A percentile compares a stretch with the other conserved stretches of the same genome.
Conservation (phyloP, 768 basidiomycete genomes). For the Russula sp. region DNA sequence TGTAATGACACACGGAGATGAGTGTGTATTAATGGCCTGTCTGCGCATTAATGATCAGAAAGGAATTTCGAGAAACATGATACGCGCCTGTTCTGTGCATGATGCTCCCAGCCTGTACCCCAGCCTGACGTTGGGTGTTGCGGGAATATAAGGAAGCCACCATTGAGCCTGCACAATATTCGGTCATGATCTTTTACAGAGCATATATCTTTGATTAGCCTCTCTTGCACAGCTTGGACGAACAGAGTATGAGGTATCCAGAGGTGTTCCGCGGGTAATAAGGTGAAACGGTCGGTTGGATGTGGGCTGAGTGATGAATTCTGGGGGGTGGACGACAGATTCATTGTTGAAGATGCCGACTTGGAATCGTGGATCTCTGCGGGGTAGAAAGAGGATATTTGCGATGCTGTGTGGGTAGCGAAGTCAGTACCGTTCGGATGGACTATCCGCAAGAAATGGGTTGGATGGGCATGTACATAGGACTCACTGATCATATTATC, state of each 20-base stretch:
- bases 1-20: constrained; percentile 26
- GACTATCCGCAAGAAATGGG: neutral
- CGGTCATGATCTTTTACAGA: constrained; percentile 21
- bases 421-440: constrained; percentile 3
- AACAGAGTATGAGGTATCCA: constrained; percentile 40
- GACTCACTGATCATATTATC: constrained; percentile 48
- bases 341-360: constrained; percentile 29
- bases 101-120: constrained; percentile 58
- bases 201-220: constrained; percentile 46
- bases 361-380: constrained; percentile 49
- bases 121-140: constrained; percentile 44
- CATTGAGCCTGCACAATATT: constrained; percentile 45
- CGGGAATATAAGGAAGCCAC: constrained; percentile 56
- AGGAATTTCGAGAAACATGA: neutral
- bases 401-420: constrained; percentile 31
- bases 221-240: constrained; percentile 52
- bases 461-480: neutral
- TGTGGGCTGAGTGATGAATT: constrained; percentile 18
- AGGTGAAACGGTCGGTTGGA: constrained; percentile 16
- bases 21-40: constrained; percentile 54
- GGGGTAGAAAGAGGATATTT: constrained; percentile 40
- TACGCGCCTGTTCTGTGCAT: constrained; percentile 40
- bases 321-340: constrained; percentile 37
- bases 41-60: constrained; percentile 16
- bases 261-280: constrained; percentile 41